phyloP scores from a whole-genome alignment of 2,329 filamentous ascomycete species.

The Ophiocordyceps unilateralis region DNA sequence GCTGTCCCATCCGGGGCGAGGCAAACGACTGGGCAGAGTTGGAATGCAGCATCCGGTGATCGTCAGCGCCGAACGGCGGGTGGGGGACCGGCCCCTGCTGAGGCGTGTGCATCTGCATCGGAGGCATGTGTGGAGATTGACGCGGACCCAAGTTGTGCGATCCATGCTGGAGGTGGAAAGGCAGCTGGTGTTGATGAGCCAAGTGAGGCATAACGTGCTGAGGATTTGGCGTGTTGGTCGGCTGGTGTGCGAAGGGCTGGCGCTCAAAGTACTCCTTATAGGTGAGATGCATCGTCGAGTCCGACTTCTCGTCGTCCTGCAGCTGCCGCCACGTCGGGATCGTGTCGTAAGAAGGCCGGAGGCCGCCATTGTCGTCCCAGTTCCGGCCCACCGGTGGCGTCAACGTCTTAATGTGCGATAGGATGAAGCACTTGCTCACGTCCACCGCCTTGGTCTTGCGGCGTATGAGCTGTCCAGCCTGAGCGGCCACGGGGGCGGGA shows the following conservation, averaged over 20 bases:
- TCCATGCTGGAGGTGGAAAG: constrained; percentile 64
- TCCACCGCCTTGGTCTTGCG: constrained; percentile 59
- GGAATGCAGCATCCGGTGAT: constrained; percentile 77
- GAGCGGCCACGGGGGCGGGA: constrained; percentile 6
- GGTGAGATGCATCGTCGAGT: constrained; percentile 45
- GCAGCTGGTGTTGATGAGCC: constrained; percentile 69
- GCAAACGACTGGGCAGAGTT: constrained; percentile 72
- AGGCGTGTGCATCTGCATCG: constrained; percentile 59
- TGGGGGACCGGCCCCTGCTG: constrained; percentile 52
- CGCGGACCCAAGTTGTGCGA: constrained; percentile 49
- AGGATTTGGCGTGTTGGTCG: constrained; percentile 51
- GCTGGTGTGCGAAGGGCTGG: constrained; percentile 33
- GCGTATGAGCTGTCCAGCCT: constrained; percentile 34
- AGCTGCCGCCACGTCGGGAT: constrained; percentile 66
- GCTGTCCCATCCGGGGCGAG: constrained; percentile 61
- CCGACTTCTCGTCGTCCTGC: constrained; percentile 51
- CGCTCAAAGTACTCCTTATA: constrained; percentile 71
- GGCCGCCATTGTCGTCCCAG: constrained; percentile 63
- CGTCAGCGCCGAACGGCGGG: constrained; percentile 56
- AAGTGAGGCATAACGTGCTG: constrained; percentile 54
- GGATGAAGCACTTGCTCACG: constrained; percentile 46
- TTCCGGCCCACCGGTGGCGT: constrained; percentile 36
- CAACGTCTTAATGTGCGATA: constrained; percentile 35
- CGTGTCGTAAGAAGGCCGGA: constrained; percentile 72
- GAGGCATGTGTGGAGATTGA: constrained; percentile 57